Evolutionary conservation across 1,284 basidiomycete genomes (phyloP).

Genomic region (Mixia osmundae): DNA sequence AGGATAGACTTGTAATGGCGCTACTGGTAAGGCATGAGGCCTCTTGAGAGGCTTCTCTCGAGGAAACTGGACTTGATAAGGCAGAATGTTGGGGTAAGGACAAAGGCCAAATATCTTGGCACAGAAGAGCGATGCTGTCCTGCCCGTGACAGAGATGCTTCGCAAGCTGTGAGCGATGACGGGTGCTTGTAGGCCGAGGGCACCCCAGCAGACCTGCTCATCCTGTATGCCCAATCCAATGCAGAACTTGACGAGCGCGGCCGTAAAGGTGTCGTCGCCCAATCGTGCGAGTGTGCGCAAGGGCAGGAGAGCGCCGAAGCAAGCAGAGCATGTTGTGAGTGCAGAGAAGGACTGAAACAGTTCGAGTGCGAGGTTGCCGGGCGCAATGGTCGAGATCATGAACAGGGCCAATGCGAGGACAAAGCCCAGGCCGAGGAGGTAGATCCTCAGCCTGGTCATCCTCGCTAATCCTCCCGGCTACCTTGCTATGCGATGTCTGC

Average conservation of each 20-base stretch:
- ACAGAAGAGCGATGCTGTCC: slow-evolving; percentile 34
- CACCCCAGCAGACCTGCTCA: slow-evolving; percentile 33
- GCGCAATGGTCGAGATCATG: background rate
- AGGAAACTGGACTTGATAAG: too few species aligned
- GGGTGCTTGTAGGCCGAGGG: slow-evolving; percentile 30
- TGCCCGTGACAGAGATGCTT: slow-evolving; percentile 27
- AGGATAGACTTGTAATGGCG: too few species aligned
- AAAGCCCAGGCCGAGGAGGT: background rate
- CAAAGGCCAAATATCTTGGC: slow-evolving; percentile 29
- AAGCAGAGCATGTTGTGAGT: slow-evolving; percentile 12
- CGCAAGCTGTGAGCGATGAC: slow-evolving; percentile 35
- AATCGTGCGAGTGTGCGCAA: slow-evolving; percentile 15
- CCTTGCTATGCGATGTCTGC: too few species aligned
- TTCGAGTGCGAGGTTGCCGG: slow-evolving; percentile 4
- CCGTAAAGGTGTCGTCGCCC: slow-evolving; percentile 17
- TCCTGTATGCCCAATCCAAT: slow-evolving; percentile 21
- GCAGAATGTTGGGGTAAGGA: slow-evolving; percentile 8
- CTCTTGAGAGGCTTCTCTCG: too few species aligned
- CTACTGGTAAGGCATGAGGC: too few species aligned
- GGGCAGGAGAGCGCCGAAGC: slow-evolving; percentile 16
- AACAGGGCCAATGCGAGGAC: slow-evolving; percentile 1
- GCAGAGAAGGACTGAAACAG: slow-evolving; percentile 2
- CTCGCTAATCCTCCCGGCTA: too few species aligned
- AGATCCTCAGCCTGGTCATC: too few species aligned
- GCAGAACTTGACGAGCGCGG: slow-evolving; percentile 15